Percentiles rank a stretch among this genome's conserved stretches.
Conservation (phyloP, 208 protist species). For the Herpetomonas muscarum region DNA sequence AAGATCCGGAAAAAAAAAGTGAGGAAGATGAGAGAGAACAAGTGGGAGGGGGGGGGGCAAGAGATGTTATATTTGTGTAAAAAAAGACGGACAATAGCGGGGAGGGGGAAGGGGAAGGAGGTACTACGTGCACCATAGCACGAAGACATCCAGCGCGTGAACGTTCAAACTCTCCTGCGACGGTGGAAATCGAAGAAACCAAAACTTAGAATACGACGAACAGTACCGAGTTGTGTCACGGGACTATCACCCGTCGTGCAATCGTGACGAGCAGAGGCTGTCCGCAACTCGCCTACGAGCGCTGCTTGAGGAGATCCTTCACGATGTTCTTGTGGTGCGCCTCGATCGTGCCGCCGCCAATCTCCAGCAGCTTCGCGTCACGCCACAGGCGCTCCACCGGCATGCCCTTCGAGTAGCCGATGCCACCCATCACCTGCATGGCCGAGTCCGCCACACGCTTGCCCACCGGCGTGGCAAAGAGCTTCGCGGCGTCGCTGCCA, state of each 20-base stretch:
- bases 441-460: constrained; percentile 93
- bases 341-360: constrained; percentile 78
- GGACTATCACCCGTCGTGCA: no score
- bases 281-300: no score
- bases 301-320: constrained; percentile 53
- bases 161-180: not conserved
- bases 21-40: not conserved
- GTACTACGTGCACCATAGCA: not conserved
- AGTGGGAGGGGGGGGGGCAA: not conserved
- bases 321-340: constrained; percentile 83
- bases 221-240: not conserved
- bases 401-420: constrained; percentile 96
- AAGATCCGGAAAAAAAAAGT: not conserved
- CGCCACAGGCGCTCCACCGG: constrained; percentile 93
- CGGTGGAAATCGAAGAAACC: not conserved
- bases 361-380: constrained; percentile 96
- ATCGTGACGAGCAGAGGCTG: no score
- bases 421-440: constrained; percentile 94
- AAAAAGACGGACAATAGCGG: constrained; percentile 1
- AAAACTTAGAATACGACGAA: constrained; percentile 3
- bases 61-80: not conserved
- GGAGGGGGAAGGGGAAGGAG: constrained; percentile 5
- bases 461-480: constrained; percentile 91
- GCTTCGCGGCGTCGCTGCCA: constrained; percentile 92
- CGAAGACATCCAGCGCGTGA: not conserved